Base-by-base conservation (phyloP, 108 stramenopile genomes). In the Hondaea fermentalgiana region DNA sequence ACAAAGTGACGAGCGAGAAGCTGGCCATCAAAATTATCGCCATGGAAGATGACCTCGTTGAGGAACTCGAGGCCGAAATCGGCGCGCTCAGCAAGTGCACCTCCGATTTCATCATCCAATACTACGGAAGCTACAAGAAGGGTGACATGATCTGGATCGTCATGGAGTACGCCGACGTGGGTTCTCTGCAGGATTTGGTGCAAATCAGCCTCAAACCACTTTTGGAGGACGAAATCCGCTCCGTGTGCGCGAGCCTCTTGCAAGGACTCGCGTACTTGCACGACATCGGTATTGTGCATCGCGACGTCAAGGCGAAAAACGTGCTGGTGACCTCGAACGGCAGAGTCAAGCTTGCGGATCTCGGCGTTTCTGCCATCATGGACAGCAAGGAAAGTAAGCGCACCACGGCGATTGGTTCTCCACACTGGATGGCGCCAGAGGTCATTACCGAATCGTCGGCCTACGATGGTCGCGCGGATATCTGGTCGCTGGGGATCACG, bases 201-300 rank as follows among this genome's bases (percentile, higher is more conserved):
- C 76, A 83, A 35, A 53, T 53, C 76, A 53, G 76, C 23, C 51
- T 83, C 45, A 47, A 53, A 45, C 76, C 76, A 23, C 76, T 83
- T 6, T 25, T 6, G 43, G 90, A 90, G 88, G 87, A n/a, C 19
- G 58, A 44, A 51, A 51, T 90, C 49, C 43, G 72, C 12, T 5
- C 23, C 45, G 87, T 88, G 51, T 88, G 59, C 72, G 28, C n/a
- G 23, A 87, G 87, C 43, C 5, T 96, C 12, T 89, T 97, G 42
- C 92, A 92, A 57, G 96, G 96, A 0, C 92, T 97, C 8, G 96
- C 96, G 87, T 97, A 94, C 90, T 87, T 97, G 69, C 97, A 97
- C 90, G 90, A 88, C 43, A 91, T 93, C 16, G 92, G 94, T 45
- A 51, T 94, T 12, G 87, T 93, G 17, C 93, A 93, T 76, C 88